Percentiles rank a stretch among this genome's conserved stretches.
Conservation (phyloP, 2,329 filamentous ascomycete genomes). For the Arthroderma sp. region DNA sequence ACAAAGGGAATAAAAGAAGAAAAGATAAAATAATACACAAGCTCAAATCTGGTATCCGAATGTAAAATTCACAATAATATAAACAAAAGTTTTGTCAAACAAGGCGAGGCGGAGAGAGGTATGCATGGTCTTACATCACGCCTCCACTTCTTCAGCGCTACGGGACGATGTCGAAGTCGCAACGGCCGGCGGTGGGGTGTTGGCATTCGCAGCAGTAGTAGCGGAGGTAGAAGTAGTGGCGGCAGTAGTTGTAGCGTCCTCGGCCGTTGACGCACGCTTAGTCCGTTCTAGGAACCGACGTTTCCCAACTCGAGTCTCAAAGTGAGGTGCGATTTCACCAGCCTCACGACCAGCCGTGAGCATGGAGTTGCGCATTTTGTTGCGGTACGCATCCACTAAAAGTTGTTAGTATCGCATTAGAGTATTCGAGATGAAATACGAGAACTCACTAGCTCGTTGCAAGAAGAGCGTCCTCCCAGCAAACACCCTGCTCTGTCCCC, state of each 20-base stretch:
- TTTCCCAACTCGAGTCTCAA: constrained; percentile 53
- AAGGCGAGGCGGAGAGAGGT: too few relatives aligned
- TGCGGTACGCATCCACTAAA: constrained; percentile 82
- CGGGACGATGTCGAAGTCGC: constrained; percentile 18
- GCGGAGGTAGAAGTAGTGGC: constrained; percentile 18
- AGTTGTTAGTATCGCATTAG: constrained; percentile 8
- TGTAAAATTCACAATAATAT: too few relatives aligned
- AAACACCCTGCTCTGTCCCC: constrained; percentile 89
- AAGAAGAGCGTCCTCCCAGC: constrained; percentile 74
- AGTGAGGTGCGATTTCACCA: constrained; percentile 62
- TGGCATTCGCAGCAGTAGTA: constrained; percentile 17
- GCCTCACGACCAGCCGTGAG: constrained; percentile 66
- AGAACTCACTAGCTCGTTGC: constrained; percentile 71
- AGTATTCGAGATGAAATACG: constrained; percentile 2
- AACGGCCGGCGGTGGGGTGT: constrained; percentile 8
- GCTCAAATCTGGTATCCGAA: too few relatives aligned
- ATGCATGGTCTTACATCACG: too few relatives aligned
- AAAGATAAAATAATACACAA: too few relatives aligned
- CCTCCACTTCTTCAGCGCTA: constrained; percentile 26
- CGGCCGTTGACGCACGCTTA: constrained; percentile 8
- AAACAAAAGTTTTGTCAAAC: too few relatives aligned
- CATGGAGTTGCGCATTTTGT: constrained; percentile 76
- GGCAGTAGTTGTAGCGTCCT: constrained; percentile 7
- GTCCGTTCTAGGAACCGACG: constrained; percentile 14
- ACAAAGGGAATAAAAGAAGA: too few relatives aligned